Percentiles rank a stretch among this genome's conserved stretches.
These are phyloP conservation scores for Dryas integrifolia DNA, from an alignment of 331 rosid genomes.

Conservation along the genomic window DNA sequence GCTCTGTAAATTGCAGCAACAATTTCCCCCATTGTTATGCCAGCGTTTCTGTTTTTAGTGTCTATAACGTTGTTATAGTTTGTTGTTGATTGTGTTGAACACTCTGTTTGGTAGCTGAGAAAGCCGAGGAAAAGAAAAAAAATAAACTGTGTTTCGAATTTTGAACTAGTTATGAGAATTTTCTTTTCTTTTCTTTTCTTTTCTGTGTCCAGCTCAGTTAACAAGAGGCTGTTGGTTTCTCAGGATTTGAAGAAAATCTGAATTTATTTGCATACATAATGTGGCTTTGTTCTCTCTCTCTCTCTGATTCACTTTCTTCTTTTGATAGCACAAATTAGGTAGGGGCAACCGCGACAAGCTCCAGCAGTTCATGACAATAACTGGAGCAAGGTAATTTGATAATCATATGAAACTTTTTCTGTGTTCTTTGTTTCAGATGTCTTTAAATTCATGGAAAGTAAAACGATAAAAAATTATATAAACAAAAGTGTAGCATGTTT, in stretches of 20 bases:
- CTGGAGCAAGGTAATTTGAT: constrained; percentile 74
- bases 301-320: not conserved
- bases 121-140: not conserved
- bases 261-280: not conserved
- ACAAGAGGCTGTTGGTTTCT: not conserved
- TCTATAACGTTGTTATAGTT: not conserved
- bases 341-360: constrained; percentile 95
- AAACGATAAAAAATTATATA: not conserved
- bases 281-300: not conserved
- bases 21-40: not conserved
- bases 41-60: not conserved
- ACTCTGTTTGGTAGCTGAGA: not conserved
- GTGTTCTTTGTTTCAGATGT: not conserved
- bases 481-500: too few relatives aligned
- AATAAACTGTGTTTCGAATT: not conserved
- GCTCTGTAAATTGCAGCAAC: constrained; percentile 4
- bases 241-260: not conserved
- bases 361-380: constrained; percentile 88
- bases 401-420: constrained; percentile 10
- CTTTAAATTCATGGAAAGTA: not conserved
- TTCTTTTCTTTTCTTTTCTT: not conserved
- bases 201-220: not conserved
- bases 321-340: constrained; percentile 77
- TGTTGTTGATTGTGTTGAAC: not conserved
- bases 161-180: not conserved